Percentiles rank a stretch among this genome's conserved stretches.
Evolutionary conservation across 225 moss, liverwort and hornwort genomes (phyloP).

Genomic region (Physcomitrium patens): DNA sequence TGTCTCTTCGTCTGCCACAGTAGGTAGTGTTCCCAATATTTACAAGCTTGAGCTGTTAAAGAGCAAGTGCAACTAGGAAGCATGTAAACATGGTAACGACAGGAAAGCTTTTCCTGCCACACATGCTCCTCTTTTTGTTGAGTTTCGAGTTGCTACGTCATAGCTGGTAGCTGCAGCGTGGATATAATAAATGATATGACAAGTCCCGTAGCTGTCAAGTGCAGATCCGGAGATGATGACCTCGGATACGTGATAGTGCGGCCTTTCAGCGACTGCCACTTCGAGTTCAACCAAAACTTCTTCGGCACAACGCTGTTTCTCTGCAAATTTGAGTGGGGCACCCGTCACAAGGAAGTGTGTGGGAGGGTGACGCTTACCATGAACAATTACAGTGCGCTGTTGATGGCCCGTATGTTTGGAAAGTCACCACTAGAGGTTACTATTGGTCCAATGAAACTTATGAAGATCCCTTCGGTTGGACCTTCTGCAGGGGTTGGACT

Average conservation of each 20-base stretch:
- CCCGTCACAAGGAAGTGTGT: slow-evolving; percentile 18
- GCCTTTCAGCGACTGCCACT: slow-evolving; percentile 5
- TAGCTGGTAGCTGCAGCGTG: slow-evolving; percentile 29
- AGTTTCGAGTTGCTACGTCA: not conserved
- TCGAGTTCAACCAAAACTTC: slow-evolving; percentile 31
- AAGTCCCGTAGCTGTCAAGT: slow-evolving; percentile 16
- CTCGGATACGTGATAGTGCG: slow-evolving; percentile 14
- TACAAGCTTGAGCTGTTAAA: not conserved
- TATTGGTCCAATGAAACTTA: slow-evolving; percentile 29
- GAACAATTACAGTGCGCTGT: slow-evolving; percentile 2
- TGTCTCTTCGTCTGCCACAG: not conserved
- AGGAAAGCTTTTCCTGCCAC: not conserved
- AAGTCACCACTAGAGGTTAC: slow-evolving; percentile 36
- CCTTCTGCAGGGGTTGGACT: slow-evolving; percentile 29
- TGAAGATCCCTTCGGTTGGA: slow-evolving; percentile 28
- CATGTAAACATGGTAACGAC: slow-evolving; percentile 8
- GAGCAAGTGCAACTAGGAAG: slow-evolving; percentile 4
- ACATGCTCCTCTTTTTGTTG: slow-evolving; percentile 7
- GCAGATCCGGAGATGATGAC: slow-evolving; percentile 28
- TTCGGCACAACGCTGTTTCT: slow-evolving; percentile 25
- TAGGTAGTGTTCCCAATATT: slow-evolving; percentile 31
- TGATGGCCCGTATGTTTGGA: slow-evolving; percentile 29
- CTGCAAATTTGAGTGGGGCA: slow-evolving; percentile 29
- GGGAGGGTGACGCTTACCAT: slow-evolving; percentile 21
- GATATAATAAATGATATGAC: slow-evolving; percentile 32